Percentiles rank a stretch among this genome's conserved stretches.
These are phyloP conservation scores for Cucurbita ficifolia DNA, from an alignment of 306 rosid species.

Conservation along the genomic window DNA sequence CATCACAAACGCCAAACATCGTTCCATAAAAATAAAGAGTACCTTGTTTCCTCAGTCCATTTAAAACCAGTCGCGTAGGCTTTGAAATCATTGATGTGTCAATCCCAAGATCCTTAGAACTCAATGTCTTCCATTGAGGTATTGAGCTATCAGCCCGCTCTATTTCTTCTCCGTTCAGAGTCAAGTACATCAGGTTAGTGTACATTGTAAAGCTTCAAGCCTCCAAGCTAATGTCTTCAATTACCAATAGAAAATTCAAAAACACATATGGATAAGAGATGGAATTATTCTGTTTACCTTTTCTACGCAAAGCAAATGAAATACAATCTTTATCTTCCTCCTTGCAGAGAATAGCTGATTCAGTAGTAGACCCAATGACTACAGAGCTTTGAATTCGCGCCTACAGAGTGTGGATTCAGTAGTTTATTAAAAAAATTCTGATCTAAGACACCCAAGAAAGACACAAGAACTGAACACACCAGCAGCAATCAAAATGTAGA, in stretches of 20 bases:
- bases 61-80: conserved; percentile 16
- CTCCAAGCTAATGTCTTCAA: not conserved
- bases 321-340: not conserved
- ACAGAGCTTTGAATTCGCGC: conserved; percentile 5
- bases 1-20: not conserved
- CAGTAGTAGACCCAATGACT: conserved; percentile 8
- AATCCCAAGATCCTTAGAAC: conserved; percentile 19
- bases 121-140: conserved; percentile 20
- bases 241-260: not conserved
- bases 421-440: not conserved
- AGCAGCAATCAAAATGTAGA: not conserved
- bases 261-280: not conserved
- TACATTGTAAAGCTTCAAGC: not conserved
- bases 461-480: not conserved
- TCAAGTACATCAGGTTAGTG: not conserved
- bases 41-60: conserved; percentile 18
- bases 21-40: not conserved
- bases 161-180: not conserved
- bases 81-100: conserved; percentile 21
- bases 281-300: not conserved
- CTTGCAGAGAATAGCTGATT: not conserved
- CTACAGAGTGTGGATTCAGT: not conserved
- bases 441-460: not conserved
- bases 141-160: not conserved
- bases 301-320: not conserved